Evolutionary conservation across 208 protist genomes (phyloP), one percentile per base, ranked within the genome.

Genomic region (Angomonas deanei): DNA sequence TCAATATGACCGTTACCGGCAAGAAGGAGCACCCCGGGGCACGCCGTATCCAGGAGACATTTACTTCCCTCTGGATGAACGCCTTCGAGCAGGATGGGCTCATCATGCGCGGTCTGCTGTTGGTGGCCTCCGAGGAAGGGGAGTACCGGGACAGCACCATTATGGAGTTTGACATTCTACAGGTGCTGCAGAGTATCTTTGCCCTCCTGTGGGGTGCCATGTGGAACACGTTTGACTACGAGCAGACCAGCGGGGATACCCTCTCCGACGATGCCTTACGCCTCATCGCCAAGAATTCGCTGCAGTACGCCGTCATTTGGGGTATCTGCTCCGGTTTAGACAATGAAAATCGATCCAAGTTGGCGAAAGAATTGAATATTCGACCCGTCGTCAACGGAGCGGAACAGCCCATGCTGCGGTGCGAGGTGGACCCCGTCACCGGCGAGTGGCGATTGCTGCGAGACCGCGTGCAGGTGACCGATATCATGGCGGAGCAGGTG

Each of bases 281-380:
- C 13, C 34, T 21, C 0, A 66, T 94, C 59, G 78, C 97, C 6
- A 31, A 66, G 15, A 93, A 96, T 47, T 71, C 91, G 58, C 71
- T 99, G 38, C 57, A 94, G 2, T 96, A 97, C 66, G 77, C 97
- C 0, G 64, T 99, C 13, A 81, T 99, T 54, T 99, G 98, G 98
- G 92, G 86, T 60, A 85, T 99, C 32, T 83, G 84, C 53, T 93
- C 97, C 0, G 66, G 81, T 28, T 72, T 92, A 36, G 66, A 33
- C 49, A 66, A 84, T 42, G 76, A 73, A 31, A 67, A 85, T 36
- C 84, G 94, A 39, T 57, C 55, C 36, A 72, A 76, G 39, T 76
- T 96, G 39, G 81, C 81, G 32, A 42, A 47, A 39, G 78, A 88
- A 31, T 75, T 96, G 17, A 75, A 39, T 13, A 55, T 92, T 42